Evolutionary conservation across 495 filamentous ascomycete genomes (phyloP).

Genomic region (Cercophora samala): DNA sequence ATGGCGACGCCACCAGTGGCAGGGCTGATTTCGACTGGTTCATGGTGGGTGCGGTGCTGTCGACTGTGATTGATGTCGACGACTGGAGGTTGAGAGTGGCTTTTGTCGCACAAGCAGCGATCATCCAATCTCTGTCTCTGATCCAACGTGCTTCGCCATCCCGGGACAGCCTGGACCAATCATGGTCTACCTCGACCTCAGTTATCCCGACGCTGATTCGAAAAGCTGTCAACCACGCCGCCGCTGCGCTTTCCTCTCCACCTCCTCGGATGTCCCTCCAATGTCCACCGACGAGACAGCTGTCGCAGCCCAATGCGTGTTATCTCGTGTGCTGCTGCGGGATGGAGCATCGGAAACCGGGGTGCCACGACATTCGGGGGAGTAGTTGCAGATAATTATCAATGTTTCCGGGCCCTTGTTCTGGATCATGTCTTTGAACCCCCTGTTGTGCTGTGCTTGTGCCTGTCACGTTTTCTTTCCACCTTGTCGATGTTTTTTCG

Average conservation of each 20-base stretch:
- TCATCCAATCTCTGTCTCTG: background rate
- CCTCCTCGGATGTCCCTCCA: background rate
- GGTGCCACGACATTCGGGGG: constrained; percentile 8
- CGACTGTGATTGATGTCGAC: background rate
- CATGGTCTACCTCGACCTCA: background rate
- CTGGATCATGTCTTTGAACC: background rate
- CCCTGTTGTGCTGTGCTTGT: background rate
- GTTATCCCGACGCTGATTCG: background rate
- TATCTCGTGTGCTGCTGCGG: background rate
- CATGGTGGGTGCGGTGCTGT: background rate
- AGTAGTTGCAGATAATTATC: background rate
- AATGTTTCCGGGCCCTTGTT: background rate
- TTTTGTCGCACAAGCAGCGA: background rate
- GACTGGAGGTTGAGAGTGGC: background rate
- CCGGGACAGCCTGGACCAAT: background rate
- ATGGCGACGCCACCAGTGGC: background rate
- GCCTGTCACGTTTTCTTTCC: background rate
- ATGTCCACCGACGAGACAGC: background rate
- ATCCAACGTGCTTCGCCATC: background rate
- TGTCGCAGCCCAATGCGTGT: background rate
- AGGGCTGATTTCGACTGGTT: background rate
- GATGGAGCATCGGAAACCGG: background rate
- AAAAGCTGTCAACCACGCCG: no score
- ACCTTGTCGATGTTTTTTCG: background rate
- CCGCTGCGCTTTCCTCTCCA: background rate